Evolutionary conservation across 2,329 filamentous ascomycete genomes (phyloP).

Genomic region (Diplocarpon mali): DNA sequence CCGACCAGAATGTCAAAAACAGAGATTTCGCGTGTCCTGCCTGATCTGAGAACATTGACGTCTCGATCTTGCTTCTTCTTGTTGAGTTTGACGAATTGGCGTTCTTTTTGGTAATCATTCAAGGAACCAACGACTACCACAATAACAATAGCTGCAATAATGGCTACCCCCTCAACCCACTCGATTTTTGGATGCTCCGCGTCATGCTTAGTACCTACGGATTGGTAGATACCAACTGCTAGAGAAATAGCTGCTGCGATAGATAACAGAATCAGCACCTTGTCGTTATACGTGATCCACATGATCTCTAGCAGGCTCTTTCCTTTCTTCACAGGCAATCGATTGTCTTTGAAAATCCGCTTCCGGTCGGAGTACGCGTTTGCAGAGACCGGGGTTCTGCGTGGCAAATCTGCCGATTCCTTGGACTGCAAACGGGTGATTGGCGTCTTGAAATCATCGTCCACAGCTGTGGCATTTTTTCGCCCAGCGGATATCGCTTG

Average conservation of each 20-base stretch:
- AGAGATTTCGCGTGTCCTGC: constrained; percentile 56
- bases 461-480: constrained; percentile 2
- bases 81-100: constrained; percentile 70
- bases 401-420: constrained; percentile 6
- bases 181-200: constrained; percentile 44
- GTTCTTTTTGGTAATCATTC: constrained; percentile 75
- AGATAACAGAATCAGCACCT: constrained; percentile 62
- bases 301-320: constrained; percentile 60
- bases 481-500: constrained; percentile 35
- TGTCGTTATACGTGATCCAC: constrained; percentile 78
- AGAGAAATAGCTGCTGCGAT: constrained; percentile 64
- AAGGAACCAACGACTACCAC: constrained; percentile 67
- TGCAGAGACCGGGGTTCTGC: constrained; percentile 4
- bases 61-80: constrained; percentile 66
- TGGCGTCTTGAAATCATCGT: constrained; percentile 7
- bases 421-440: constrained; percentile 9
- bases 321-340: constrained; percentile 54
- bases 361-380: constrained; percentile 48
- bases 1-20: constrained; percentile 63
- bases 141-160: constrained; percentile 64
- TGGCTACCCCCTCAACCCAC: constrained; percentile 75
- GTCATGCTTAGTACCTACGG: constrained; percentile 43
- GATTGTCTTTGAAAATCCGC: constrained; percentile 58
- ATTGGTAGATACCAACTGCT: constrained; percentile 64
- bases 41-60: constrained; percentile 68